These are phyloP conservation scores for Agrocybe pediades DNA, from an alignment of 768 basidiomycete genomes.

Conservation along the genomic window DNA sequence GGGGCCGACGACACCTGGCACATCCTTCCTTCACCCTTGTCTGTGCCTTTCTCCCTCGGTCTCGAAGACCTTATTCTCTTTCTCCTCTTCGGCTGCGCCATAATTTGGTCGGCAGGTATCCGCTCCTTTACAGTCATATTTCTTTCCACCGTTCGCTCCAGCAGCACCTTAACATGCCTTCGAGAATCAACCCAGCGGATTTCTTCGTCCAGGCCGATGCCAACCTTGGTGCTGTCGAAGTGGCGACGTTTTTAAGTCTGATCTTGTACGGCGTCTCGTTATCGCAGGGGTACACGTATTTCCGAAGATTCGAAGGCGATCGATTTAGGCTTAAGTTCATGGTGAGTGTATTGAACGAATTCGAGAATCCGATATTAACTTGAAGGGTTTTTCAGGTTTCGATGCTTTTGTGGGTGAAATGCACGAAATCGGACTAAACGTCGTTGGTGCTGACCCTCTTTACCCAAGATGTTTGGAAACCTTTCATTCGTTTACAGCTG, in stretches of 20 bases:
- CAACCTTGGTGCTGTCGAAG: conserved; percentile 16
- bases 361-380: neutral
- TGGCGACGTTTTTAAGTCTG: conserved; percentile 15
- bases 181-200: neutral
- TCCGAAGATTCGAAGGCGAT: conserved; percentile 2
- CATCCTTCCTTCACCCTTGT: neutral
- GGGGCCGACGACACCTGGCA: neutral
- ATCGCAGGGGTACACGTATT: conserved; percentile 18
- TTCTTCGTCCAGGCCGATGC: conserved; percentile 10
- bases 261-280: conserved; percentile 15
- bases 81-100: neutral
- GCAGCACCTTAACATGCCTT: neutral
- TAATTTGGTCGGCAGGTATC: neutral
- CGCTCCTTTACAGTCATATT: neutral
- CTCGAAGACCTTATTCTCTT: neutral
- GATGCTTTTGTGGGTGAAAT: neutral
- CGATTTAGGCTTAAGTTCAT: conserved; percentile 9
- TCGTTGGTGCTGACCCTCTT: too few relatives aligned
- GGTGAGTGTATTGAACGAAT: conserved; percentile 2
- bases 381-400: neutral
- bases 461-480: conserved; percentile 11
- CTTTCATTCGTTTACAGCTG: conserved; percentile 14
- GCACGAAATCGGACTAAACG: too few relatives aligned
- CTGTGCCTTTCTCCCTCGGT: neutral
- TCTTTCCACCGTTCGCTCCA: neutral